Percentiles rank a stretch among this genome's conserved stretches.
Conservation (phyloP, 2,329 filamentous ascomycete genomes). For the Scopulariopsis brevicaulis region DNA sequence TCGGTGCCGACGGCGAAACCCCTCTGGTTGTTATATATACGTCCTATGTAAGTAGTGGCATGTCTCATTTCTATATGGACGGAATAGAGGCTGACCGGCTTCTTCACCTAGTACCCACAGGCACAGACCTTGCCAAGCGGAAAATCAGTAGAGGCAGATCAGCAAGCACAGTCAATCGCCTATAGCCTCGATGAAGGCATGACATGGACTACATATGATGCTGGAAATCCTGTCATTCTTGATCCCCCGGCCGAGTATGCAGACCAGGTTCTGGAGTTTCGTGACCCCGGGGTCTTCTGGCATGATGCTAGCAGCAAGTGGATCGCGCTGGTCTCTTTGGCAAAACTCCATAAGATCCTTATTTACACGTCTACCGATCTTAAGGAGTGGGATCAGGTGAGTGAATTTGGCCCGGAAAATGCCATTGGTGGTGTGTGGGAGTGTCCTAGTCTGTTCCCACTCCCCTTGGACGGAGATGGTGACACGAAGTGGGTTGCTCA, state of each 20-base stretch:
- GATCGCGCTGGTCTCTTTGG: slow-evolving; percentile 1
- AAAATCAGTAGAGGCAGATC: not conserved
- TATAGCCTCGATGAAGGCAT: slow-evolving; percentile 3
- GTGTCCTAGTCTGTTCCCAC: slow-evolving; percentile 5
- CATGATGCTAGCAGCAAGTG: slow-evolving; percentile 1
- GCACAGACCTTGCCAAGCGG: slow-evolving; percentile 2
- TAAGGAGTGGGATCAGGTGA: slow-evolving; percentile 1
- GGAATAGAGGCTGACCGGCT: not conserved
- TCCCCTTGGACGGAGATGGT: not conserved
- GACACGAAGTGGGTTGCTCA: slow-evolving; percentile 1
- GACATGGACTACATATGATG: slow-evolving; percentile 5
- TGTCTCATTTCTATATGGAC: not conserved
- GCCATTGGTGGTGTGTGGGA: slow-evolving; percentile 4
- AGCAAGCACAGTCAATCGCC: slow-evolving; percentile 4
- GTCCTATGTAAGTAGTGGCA: not conserved
- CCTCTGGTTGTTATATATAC: slow-evolving; percentile 4
- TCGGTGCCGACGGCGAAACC: not conserved
- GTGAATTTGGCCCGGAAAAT: slow-evolving; percentile 2
- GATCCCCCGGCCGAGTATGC: not conserved
- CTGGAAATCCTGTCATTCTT: slow-evolving; percentile 2
- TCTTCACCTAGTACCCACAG: not conserved
- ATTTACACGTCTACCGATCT: slow-evolving; percentile 5
- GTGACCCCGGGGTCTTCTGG: slow-evolving; percentile 5
- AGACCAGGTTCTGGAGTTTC: slow-evolving; percentile 1
- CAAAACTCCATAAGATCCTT: slow-evolving; percentile 1